Conservation (phyloP, 2,329 filamentous ascomycete species). For the Colletotrichum agaves region DNA sequence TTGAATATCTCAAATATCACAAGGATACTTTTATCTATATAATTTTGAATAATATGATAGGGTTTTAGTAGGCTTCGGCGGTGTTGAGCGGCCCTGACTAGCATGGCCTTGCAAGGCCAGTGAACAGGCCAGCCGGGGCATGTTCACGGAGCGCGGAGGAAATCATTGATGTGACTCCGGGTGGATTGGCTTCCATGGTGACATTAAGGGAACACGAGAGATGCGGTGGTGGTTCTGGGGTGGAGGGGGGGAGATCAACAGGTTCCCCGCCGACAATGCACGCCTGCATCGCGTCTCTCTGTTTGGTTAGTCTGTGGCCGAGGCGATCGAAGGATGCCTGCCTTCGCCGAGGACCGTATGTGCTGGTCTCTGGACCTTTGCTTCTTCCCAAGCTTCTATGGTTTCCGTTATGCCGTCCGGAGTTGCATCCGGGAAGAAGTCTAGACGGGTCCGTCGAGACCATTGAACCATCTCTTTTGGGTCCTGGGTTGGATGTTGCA, state of each 20-base stretch:
- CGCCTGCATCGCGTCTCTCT: background rate
- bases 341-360: background rate
- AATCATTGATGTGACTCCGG: constrained; percentile 3
- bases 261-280: constrained; percentile 2
- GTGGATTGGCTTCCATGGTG: background rate
- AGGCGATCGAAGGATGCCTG: background rate
- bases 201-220: background rate
- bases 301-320: background rate
- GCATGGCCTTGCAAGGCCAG: constrained; percentile 19
- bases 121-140: background rate
- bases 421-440: background rate
- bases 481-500: background rate
- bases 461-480: background rate
- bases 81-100: background rate
- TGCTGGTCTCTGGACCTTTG: background rate
- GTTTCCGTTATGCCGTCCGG: constrained; percentile 9
- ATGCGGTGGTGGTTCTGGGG: background rate
- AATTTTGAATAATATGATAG: constrained; percentile 21
- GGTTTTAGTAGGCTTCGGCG: background rate
- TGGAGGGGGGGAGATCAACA: constrained; percentile 10
- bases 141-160: background rate
- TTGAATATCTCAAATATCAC: constrained; percentile 10
- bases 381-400: background rate
- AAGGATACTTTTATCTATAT: constrained; percentile 10
- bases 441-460: background rate